Evolutionary conservation across 2,329 filamentous ascomycete genomes (phyloP).

Genomic region (Talaromyces verruculosus): DNA sequence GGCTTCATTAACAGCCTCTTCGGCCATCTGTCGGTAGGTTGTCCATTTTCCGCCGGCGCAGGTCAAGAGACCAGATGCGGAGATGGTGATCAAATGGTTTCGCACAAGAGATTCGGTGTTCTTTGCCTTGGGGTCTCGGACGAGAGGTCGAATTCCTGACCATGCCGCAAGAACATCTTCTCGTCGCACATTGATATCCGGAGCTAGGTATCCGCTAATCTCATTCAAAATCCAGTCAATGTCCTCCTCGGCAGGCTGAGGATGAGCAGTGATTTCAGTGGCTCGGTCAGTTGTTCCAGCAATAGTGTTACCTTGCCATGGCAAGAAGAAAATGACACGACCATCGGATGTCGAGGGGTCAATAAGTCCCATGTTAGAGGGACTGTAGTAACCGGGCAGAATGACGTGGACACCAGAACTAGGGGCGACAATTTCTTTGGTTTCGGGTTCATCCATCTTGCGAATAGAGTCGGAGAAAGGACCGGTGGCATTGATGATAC

Average conservation of each 20-base stretch:
- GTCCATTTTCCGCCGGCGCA: conserved; percentile 92
- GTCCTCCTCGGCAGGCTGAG: conserved; percentile 76
- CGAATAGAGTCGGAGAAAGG: conserved; percentile 84
- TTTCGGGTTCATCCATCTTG: conserved; percentile 73
- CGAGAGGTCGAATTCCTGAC: conserved; percentile 83
- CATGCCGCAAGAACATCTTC: conserved; percentile 87
- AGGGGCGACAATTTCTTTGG: conserved; percentile 78
- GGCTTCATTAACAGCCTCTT: conserved; percentile 82
- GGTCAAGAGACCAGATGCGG: conserved; percentile 75
- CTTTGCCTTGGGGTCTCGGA: conserved; percentile 80
- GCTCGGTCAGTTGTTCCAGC: conserved; percentile 84
- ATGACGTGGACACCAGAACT: conserved; percentile 84
- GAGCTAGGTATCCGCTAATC: conserved; percentile 76
- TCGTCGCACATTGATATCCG: conserved; percentile 79
- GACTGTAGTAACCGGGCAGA: conserved; percentile 82
- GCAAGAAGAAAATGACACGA: conserved; percentile 88
- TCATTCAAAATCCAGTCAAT: conserved; percentile 87
- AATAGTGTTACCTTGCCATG: conserved; percentile 91
- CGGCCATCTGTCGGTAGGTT: conserved; percentile 89
- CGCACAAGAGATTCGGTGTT: conserved; percentile 86
- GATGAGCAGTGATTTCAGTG: conserved; percentile 69
- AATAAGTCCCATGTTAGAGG: conserved; percentile 81
- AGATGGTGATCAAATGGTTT: conserved; percentile 79
- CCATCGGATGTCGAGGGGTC: conserved; percentile 85
- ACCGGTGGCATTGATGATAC: conserved; percentile 84